Percentiles rank a stretch among this genome's conserved stretches.
Conservation (phyloP, 2,329 filamentous ascomycete species). For the Fusarium odoratissimum region DNA sequence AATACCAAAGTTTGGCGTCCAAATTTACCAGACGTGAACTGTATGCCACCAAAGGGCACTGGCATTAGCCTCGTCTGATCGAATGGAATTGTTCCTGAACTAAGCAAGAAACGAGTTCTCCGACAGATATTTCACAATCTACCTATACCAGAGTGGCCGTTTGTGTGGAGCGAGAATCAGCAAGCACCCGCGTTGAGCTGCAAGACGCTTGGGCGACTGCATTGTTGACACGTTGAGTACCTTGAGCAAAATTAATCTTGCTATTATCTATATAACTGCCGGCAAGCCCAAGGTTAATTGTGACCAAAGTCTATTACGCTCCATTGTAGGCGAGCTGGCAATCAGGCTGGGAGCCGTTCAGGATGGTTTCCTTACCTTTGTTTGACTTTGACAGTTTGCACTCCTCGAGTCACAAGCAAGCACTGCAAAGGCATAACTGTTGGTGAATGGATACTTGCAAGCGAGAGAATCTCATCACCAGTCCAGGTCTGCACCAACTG, state of each 20-base stretch:
- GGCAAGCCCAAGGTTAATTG: neutral
- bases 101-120: neutral
- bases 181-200: slow-evolving; percentile 28
- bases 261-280: neutral
- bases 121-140: slow-evolving; percentile 5
- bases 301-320: neutral
- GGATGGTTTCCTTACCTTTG: neutral
- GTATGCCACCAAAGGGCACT: neutral
- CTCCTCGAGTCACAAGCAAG: neutral
- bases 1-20: neutral
- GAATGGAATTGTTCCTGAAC: neutral
- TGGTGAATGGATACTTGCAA: neutral
- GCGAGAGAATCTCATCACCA: slow-evolving; percentile 2
- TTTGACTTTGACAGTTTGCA: neutral
- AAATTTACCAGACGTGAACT: neutral
- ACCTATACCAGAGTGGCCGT: slow-evolving; percentile 14
- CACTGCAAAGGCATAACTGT: neutral
- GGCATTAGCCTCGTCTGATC: neutral
- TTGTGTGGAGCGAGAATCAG: slow-evolving; percentile 36
- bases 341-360: neutral
- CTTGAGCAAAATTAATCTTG: neutral
- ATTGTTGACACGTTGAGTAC: slow-evolving; percentile 2
- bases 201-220: slow-evolving; percentile 7
- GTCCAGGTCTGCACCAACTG: neutral
- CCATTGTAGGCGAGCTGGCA: neutral